phyloP scores from a whole-genome alignment of 2,329 filamentous ascomycete genomes.

The Aspergillus tanneri region DNA sequence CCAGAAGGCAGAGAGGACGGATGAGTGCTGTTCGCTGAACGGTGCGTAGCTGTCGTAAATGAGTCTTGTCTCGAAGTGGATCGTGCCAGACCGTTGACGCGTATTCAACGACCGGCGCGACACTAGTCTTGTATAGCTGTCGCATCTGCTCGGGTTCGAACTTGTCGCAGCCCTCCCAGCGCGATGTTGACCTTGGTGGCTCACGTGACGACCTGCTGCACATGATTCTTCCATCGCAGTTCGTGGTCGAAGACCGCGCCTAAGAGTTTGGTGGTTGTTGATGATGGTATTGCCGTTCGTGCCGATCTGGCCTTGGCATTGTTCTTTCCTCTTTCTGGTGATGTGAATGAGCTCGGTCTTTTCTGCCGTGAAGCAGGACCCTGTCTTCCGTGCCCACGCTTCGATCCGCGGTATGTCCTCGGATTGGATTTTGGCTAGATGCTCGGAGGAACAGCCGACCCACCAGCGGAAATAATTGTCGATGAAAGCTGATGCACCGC shows the following conservation, averaged over 20 bases:
- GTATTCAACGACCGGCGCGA: conserved; percentile 24
- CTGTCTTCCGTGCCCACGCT: conserved; percentile 25
- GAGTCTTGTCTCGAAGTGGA: conserved; percentile 17
- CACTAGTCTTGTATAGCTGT: conserved; percentile 26
- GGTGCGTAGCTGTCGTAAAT: conserved; percentile 16
- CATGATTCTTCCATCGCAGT: conserved; percentile 23
- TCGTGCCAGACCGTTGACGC: conserved; percentile 25
- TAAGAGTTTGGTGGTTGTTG: conserved; percentile 24
- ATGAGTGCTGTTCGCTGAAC: conserved; percentile 20
- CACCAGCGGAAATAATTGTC: too few species aligned
- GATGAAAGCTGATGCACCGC: too few species aligned
- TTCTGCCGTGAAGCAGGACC: conserved; percentile 29
- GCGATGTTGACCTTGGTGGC: conserved; percentile 19
- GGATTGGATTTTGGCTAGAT: conserved; percentile 26
- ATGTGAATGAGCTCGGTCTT: conserved; percentile 34
- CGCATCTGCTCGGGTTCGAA: conserved; percentile 22
- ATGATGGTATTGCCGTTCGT: conserved; percentile 17
- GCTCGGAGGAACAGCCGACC: too few species aligned
- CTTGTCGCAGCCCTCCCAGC: conserved; percentile 19
- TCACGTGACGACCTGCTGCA: conserved; percentile 22
- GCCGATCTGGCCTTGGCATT: conserved; percentile 13
- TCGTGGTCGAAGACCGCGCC: conserved; percentile 27
- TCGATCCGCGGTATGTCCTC: conserved; percentile 29
- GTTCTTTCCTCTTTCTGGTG: conserved; percentile 21
- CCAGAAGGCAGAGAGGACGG: conserved; percentile 20